These are phyloP conservation scores for Penicillium concentricum DNA, from an alignment of 2,329 filamentous ascomycete genomes.

Conservation along the genomic window DNA sequence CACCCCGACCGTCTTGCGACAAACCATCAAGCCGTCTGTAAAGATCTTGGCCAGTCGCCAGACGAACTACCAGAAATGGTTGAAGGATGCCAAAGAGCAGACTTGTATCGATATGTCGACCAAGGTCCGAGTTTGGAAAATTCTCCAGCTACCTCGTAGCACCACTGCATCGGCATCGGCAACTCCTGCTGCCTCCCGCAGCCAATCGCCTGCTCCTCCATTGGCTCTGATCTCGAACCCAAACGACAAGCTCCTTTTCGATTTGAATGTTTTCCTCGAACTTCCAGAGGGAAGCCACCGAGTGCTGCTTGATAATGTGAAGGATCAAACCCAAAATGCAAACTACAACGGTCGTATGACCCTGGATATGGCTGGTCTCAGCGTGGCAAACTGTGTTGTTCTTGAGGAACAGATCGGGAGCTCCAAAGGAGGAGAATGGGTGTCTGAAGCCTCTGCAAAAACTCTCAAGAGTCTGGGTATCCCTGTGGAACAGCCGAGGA, in stretches of 20 bases:
- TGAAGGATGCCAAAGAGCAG: slow-evolving; percentile 69
- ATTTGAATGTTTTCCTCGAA: slow-evolving; percentile 61
- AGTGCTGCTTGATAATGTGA: slow-evolving; percentile 59
- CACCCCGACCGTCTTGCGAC: slow-evolving; percentile 60
- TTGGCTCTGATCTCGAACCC: slow-evolving; percentile 43
- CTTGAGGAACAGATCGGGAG: slow-evolving; percentile 72
- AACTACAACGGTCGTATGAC: slow-evolving; percentile 76
- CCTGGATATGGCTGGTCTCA: slow-evolving; percentile 65
- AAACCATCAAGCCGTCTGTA: slow-evolving; percentile 60
- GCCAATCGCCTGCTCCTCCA: slow-evolving; percentile 46
- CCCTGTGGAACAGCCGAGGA: slow-evolving; percentile 36
- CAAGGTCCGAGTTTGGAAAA: slow-evolving; percentile 75
- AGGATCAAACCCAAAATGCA: slow-evolving; percentile 69
- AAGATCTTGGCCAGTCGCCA: slow-evolving; percentile 70
- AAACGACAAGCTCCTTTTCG: slow-evolving; percentile 57
- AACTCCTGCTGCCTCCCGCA: slow-evolving; percentile 46
- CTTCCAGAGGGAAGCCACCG: slow-evolving; percentile 64
- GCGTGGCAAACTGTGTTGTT: slow-evolving; percentile 73
- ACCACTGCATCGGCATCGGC: slow-evolving; percentile 44
- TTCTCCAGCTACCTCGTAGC: slow-evolving; percentile 50
- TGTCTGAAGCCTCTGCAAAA: slow-evolving; percentile 50
- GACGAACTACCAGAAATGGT: slow-evolving; percentile 69
- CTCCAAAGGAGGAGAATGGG: slow-evolving; percentile 54
- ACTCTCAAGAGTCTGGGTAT: slow-evolving; percentile 53
- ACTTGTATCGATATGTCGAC: slow-evolving; percentile 66